Evolutionary conservation across 176 grass and related monocot species (phyloP).

Genomic region (bread wheat (Triticum aestivum)): IWGSC_CS_RefSeq_v2.1 NC_057795.1:179818865-179819364

Average conservation of each 20-base stretch:
- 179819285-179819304: background rate
- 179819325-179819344: background rate
- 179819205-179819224: constrained; percentile 13
- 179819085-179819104: background rate
- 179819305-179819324: background rate
- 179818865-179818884: background rate
- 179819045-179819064: constrained; percentile 13
- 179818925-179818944: background rate
- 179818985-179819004: background rate
- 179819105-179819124: background rate
- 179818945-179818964: background rate
- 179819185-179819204: background rate
- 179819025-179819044: background rate
- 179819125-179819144: background rate
- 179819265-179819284: background rate
- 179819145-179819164: constrained; percentile 6
- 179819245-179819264: background rate
- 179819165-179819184: background rate
- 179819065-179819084: background rate
- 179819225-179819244: background rate
- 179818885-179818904: constrained; percentile 10
- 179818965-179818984: background rate
- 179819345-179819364: background rate
- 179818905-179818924: background rate
- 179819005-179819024: background rate